Percentiles rank a stretch among this genome's conserved stretches.
Conservation (phyloP, 164 flowering plant species). For the Umbellularia californica region DNA sequence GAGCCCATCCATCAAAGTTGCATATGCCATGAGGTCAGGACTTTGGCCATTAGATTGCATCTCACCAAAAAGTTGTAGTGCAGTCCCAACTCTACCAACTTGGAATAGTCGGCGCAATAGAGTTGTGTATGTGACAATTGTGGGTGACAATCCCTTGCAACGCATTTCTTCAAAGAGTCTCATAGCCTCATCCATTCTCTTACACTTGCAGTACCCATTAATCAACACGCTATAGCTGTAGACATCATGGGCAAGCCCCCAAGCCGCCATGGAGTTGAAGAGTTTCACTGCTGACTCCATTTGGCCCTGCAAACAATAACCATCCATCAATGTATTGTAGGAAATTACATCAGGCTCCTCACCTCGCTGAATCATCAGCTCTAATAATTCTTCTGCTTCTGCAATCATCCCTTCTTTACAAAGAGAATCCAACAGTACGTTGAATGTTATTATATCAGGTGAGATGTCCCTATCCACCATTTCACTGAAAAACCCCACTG, state of each 20-base stretch:
- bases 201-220: slow-evolving; percentile 34
- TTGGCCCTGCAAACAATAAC: slow-evolving; percentile 5
- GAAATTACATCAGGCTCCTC: slow-evolving; percentile 2
- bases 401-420: too few species aligned
- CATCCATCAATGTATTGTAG: slow-evolving; percentile 15
- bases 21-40: background rate
- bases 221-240: slow-evolving; percentile 40
- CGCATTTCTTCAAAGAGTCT: slow-evolving; percentile 30
- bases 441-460: background rate
- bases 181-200: slow-evolving; percentile 35
- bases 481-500: slow-evolving; percentile 24
- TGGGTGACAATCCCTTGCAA: slow-evolving; percentile 27
- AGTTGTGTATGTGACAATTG: slow-evolving; percentile 30
- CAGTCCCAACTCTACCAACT: slow-evolving; percentile 34
- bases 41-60: slow-evolving; percentile 21
- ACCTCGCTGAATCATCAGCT: too few species aligned
- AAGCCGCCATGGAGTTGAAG: slow-evolving; percentile 26
- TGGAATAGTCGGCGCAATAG: slow-evolving; percentile 34
- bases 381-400: too few species aligned
- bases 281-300: slow-evolving; percentile 32
- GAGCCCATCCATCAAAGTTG: background rate
- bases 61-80: slow-evolving; percentile 29
- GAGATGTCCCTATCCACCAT: slow-evolving; percentile 17
- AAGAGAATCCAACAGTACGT: slow-evolving; percentile 12
- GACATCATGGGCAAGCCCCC: slow-evolving; percentile 24